Conservation (phyloP, 2,329 filamentous ascomycete species). For the Aspergillus udagawae region DNA sequence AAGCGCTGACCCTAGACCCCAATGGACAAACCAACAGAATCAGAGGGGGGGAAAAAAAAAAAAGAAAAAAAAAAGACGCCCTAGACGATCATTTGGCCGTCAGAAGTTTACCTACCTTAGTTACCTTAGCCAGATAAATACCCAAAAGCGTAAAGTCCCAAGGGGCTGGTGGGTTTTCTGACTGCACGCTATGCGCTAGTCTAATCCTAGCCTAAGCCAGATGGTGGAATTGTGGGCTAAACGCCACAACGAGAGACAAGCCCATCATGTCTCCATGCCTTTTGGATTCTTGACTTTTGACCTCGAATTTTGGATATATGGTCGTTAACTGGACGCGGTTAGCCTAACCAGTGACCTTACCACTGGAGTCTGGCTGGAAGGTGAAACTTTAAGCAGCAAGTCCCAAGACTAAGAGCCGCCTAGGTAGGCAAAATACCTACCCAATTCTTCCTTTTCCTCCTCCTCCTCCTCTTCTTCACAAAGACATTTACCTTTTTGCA, state of each 20-base stretch:
- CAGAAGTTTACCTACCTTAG: slow-evolving; percentile 2
- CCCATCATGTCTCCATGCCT: not conserved
- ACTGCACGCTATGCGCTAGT: slow-evolving; percentile 15
- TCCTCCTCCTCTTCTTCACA: not conserved
- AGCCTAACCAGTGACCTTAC: not conserved
- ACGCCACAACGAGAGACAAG: slow-evolving; percentile 22
- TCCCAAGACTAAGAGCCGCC: not conserved
- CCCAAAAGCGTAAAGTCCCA: slow-evolving; percentile 1
- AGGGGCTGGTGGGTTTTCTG: slow-evolving; percentile 12
- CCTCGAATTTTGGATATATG: not conserved
- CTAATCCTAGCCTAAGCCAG: not conserved
- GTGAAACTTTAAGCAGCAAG: not conserved
- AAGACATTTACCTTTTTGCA: not conserved
- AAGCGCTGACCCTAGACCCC: slow-evolving; percentile 1
- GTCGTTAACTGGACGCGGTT: not conserved
- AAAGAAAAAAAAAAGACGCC: not conserved
- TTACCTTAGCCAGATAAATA: not conserved
- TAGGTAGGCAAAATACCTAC: not conserved
- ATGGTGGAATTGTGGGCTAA: slow-evolving; percentile 12
- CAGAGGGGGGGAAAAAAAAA: not conserved
- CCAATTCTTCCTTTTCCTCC: not conserved
- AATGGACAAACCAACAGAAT: slow-evolving; percentile 5
- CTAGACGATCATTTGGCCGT: slow-evolving; percentile 18
- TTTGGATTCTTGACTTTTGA: not conserved
- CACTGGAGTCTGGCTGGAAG: not conserved